Evolutionary conservation across 2,329 filamentous ascomycete species (phyloP).

Genomic region (Alternaria solani): DNA sequence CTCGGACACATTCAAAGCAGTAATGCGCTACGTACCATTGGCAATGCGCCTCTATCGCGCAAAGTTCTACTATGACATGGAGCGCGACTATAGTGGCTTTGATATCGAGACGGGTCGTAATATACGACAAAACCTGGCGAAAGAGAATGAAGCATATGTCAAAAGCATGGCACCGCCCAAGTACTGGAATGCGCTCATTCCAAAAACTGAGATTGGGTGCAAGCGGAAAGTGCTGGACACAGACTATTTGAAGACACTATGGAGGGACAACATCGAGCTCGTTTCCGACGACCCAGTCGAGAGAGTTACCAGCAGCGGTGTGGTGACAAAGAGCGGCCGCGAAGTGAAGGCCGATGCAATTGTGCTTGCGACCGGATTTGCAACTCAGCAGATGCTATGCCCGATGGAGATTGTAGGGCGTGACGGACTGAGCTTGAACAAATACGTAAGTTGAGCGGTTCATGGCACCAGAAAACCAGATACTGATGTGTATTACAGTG

Average conservation of each 20-base stretch:
- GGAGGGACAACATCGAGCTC: conserved; percentile 55
- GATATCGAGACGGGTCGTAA: conserved; percentile 49
- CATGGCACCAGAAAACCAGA: not conserved
- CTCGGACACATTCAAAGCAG: conserved; percentile 51
- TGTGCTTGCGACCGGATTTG: conserved; percentile 60
- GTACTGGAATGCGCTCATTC: conserved; percentile 56
- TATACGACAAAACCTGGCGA: conserved; percentile 49
- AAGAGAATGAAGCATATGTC: conserved; percentile 55
- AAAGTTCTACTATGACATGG: conserved; percentile 55
- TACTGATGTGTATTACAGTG: conserved; percentile 43
- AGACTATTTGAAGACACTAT: conserved; percentile 56
- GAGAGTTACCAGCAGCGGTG: conserved; percentile 49
- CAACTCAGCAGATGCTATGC: conserved; percentile 57
- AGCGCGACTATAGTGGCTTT: conserved; percentile 56
- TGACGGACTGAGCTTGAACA: conserved; percentile 50
- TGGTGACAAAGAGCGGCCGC: conserved; percentile 51
- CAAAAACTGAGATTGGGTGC: conserved; percentile 57
- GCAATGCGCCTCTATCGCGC: conserved; percentile 57
- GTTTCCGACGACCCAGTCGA: conserved; percentile 53
- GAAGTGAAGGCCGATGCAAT: conserved; percentile 56
- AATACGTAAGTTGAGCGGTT: conserved; percentile 42
- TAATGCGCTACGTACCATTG: conserved; percentile 57
- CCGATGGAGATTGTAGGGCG: conserved; percentile 59
- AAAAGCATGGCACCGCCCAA: conserved; percentile 53
- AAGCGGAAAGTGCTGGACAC: conserved; percentile 60